Percentiles rank a stretch among this genome's conserved stretches.
These are phyloP conservation scores for Silene conica DNA, from an alignment of 148 eudicot genomes.

Conservation along the genomic window DNA sequence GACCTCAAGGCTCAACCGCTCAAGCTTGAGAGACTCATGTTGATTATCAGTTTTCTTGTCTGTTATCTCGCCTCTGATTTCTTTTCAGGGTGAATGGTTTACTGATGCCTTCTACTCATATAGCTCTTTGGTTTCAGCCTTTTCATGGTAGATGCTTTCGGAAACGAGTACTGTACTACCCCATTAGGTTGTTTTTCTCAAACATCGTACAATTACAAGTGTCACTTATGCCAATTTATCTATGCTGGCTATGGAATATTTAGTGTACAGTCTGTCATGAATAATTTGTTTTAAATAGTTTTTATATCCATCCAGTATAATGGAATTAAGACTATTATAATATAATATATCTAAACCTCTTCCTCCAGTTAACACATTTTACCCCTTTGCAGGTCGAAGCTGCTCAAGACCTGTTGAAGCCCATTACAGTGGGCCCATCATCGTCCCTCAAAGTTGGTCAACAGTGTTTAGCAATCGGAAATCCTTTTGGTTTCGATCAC, in stretches of 20 bases:
- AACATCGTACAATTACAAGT: too few species aligned
- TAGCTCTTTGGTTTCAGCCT: background rate
- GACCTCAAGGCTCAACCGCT: background rate
- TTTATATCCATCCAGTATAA: background rate
- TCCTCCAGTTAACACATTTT: background rate
- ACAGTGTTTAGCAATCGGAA: conserved; percentile 95
- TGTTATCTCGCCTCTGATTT: background rate
- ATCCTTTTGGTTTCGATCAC: conserved; percentile 99
- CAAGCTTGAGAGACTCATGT: background rate
- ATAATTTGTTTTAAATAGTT: background rate
- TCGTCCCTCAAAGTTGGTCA: conserved; percentile 89
- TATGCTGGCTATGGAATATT: background rate
- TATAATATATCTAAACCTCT: background rate
- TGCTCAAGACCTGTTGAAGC: conserved; percentile 66
- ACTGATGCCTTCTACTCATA: background rate
- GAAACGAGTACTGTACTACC: background rate
- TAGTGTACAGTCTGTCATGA: background rate
- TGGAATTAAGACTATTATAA: background rate
- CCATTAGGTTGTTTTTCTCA: background rate
- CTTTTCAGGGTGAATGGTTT: background rate
- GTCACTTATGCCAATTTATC: too few species aligned
- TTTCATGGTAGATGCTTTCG: background rate
- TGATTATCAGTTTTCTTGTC: background rate
- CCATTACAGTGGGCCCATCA: conserved; percentile 76
- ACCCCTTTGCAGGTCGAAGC: conserved; percentile 66